These are phyloP conservation scores for Skeletonema tropicum DNA, from an alignment of 108 stramenopile genomes.

Conservation along the genomic window DNA sequence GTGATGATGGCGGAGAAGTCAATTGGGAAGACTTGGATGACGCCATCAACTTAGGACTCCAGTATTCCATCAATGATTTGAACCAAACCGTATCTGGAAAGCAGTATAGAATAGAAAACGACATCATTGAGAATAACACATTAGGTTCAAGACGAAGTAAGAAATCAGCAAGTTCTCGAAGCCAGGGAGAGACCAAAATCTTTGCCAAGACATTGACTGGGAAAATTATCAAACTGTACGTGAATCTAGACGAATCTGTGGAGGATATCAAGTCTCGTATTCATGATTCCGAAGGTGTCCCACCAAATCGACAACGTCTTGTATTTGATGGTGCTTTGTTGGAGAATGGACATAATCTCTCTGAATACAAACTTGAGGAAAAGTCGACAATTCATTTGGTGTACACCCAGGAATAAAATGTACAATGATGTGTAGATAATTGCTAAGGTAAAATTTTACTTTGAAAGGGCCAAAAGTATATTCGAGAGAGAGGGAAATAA, in stretches of 20 bases:
- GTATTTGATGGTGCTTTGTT: constrained; percentile 95
- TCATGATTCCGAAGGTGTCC: constrained; percentile 95
- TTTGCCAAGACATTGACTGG: constrained; percentile 94
- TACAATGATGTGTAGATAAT: background rate
- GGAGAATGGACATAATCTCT: constrained; percentile 94
- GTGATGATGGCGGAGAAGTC: background rate
- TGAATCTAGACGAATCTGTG: constrained; percentile 92
- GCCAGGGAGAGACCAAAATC: constrained; percentile 47
- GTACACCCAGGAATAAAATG: background rate
- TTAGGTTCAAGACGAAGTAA: background rate
- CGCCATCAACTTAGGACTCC: background rate
- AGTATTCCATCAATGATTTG: background rate
- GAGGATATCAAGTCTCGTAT: constrained; percentile 96
- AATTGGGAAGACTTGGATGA: background rate
- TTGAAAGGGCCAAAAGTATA: background rate
- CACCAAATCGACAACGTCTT: constrained; percentile 91
- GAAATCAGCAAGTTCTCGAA: background rate
- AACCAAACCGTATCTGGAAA: background rate
- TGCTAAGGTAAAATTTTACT: background rate
- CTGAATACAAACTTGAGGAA: constrained; percentile 97
- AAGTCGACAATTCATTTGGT: constrained; percentile 91
- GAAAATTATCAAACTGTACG: constrained; percentile 96
- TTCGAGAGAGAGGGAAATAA: background rate
- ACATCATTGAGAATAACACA: background rate
- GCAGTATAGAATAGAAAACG: background rate